Conservation (phyloP, 2,329 filamentous ascomycete species). For the Aspergillus ustus region DNA sequence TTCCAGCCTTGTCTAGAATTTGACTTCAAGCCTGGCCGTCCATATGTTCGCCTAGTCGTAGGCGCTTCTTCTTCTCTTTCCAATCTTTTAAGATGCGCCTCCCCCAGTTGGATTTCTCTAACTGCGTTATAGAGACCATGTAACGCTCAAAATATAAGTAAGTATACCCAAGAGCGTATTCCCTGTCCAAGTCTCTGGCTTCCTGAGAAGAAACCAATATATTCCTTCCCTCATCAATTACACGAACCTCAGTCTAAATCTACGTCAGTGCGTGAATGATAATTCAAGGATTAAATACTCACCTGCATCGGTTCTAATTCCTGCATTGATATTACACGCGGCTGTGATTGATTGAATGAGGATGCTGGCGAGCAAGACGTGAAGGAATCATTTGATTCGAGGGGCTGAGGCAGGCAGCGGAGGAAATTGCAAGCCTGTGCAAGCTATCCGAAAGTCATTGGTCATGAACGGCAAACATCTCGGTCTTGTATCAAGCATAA, state of each 20-base stretch:
- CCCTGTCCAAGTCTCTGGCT: conserved; percentile 1
- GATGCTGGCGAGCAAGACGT: background rate
- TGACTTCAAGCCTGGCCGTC: conserved; percentile 1
- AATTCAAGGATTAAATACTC: background rate
- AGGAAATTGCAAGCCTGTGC: conserved; percentile 1
- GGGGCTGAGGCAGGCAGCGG: background rate
- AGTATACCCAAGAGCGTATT: conserved; percentile 1
- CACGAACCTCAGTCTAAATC: background rate
- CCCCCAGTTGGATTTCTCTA: background rate
- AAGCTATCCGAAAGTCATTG: too few relatives aligned
- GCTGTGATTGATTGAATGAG: background rate
- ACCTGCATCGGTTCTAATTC: conserved; percentile 1
- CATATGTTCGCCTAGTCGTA: background rate
- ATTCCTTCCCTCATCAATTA: background rate
- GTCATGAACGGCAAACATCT: too few relatives aligned
- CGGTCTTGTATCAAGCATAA: too few relatives aligned
- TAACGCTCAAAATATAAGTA: conserved; percentile 3
- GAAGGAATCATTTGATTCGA: conserved; percentile 2
- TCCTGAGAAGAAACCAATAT: background rate
- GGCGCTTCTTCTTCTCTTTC: background rate
- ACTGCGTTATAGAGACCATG: conserved; percentile 1
- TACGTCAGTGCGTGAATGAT: too few relatives aligned
- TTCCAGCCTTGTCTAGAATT: background rate
- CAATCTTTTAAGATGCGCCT: background rate
- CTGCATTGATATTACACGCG: conserved; percentile 4